Evolutionary conservation across 106 monocot species (phyloP).

Genomic region (Allium cepa): DNA sequence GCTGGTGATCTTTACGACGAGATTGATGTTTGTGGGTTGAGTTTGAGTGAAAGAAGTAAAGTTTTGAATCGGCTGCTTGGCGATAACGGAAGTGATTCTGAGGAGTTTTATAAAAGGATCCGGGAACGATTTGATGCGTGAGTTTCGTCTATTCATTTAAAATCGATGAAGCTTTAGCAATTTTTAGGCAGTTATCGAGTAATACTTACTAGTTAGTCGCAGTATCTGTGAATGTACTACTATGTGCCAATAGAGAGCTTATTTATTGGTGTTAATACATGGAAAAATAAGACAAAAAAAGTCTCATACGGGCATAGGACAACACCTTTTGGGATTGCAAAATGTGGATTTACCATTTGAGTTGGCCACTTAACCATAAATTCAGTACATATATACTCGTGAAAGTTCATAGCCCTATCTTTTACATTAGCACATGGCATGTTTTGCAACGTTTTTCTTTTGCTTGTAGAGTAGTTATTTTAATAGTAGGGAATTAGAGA

Average conservation of each 20-base stretch:
- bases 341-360: no score
- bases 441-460: no score
- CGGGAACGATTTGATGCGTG: slow-evolving; percentile 79
- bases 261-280: not conserved
- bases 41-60: slow-evolving; percentile 36
- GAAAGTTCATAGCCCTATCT: no score
- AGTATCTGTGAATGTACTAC: not conserved
- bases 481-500: no score
- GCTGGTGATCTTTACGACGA: slow-evolving; percentile 26
- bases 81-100: slow-evolving; percentile 54
- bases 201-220: not conserved
- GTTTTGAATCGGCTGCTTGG: slow-evolving; percentile 68
- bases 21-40: slow-evolving; percentile 60
- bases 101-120: slow-evolving; percentile 66
- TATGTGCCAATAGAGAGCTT: not conserved
- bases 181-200: not conserved
- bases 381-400: no score
- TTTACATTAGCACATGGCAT: no score
- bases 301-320: no score
- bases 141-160: slow-evolving; percentile 6
- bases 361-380: no score
- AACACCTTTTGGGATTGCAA: no score
- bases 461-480: no score
- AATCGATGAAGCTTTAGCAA: not conserved
- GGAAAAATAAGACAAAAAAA: not conserved